phyloP scores from a whole-genome alignment of 2,329 filamentous ascomycete species.

The Diaporthe humulicola region DNA sequence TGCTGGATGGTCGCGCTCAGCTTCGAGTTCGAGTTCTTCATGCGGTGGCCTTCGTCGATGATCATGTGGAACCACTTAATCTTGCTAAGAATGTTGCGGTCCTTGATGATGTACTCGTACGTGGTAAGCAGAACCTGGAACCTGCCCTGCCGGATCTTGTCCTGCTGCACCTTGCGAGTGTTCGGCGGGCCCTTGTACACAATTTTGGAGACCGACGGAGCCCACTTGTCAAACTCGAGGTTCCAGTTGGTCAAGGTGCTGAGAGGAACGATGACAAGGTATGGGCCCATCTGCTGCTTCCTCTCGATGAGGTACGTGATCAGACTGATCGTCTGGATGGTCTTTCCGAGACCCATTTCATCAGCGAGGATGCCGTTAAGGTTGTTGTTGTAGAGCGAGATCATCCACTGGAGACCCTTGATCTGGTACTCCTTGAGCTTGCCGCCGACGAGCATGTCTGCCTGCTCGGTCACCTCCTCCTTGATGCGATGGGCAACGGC shows the following conservation, averaged over 20 bases:
- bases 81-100: conserved; percentile 93
- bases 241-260: conserved; percentile 99
- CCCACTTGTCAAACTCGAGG: conserved; percentile 99
- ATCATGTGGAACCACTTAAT: conserved; percentile 99
- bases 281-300: conserved; percentile 92
- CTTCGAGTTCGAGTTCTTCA: conserved; percentile 99
- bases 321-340: conserved; percentile 98
- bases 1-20: conserved; percentile 93
- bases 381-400: conserved; percentile 99
- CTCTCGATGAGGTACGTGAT: conserved; percentile 97
- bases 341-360: conserved; percentile 99
- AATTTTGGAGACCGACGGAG: conserved; percentile 85
- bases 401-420: conserved; percentile 99
- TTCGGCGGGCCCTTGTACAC: conserved; percentile 98
- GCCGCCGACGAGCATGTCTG: conserved; percentile 89
- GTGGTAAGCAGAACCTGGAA: conserved; percentile 98
- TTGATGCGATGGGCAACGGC: conserved; percentile 96
- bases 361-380: conserved; percentile 98
- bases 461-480: conserved; percentile 89
- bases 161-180: conserved; percentile 88
- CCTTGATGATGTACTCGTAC: conserved; percentile 99
- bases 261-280: conserved; percentile 95
- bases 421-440: conserved; percentile 97
- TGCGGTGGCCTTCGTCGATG: conserved; percentile 98
- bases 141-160: conserved; percentile 91